phyloP scores from a whole-genome alignment of 257 asterid genomes.

The Fraxinus quadrangulata region DNA sequence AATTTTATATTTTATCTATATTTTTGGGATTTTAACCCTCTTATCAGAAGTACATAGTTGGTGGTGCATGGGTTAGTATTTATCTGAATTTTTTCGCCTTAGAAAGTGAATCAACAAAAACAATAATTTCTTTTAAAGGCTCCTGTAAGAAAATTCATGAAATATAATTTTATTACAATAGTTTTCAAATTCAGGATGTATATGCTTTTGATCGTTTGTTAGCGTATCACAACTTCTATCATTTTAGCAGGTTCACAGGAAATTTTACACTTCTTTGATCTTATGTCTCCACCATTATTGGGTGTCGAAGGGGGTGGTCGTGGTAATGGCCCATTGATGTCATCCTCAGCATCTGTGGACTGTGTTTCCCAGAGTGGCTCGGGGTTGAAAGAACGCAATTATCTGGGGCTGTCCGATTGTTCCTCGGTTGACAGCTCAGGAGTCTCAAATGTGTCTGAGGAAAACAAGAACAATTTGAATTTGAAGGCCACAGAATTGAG shows the following conservation, averaged over 20 bases:
- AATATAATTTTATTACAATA: too few species aligned
- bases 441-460: conserved; percentile 35
- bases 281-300: conserved; percentile 53
- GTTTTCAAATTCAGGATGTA: too few species aligned
- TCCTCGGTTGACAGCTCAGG: conserved; percentile 72
- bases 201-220: too few species aligned
- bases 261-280: conserved; percentile 18
- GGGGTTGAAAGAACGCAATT: conserved; percentile 67
- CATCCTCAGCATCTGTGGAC: conserved; percentile 52
- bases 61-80: too few species aligned
- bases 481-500: conserved; percentile 79
- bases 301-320: conserved; percentile 56
- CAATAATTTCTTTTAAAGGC: too few species aligned
- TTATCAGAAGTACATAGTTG: too few species aligned
- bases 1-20: too few species aligned
- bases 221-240: neutral
- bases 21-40: too few species aligned
- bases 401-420: conserved; percentile 71
- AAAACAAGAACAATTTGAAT: conserved; percentile 52
- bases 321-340: conserved; percentile 47
- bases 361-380: conserved; percentile 37
- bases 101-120: too few species aligned
- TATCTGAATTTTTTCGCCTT: too few species aligned
- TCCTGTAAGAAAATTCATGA: too few species aligned
- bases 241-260: conserved; percentile 31